These are phyloP conservation scores for Petrea volubilis DNA, from an alignment of 257 asterid genomes.

Conservation along the genomic window DNA sequence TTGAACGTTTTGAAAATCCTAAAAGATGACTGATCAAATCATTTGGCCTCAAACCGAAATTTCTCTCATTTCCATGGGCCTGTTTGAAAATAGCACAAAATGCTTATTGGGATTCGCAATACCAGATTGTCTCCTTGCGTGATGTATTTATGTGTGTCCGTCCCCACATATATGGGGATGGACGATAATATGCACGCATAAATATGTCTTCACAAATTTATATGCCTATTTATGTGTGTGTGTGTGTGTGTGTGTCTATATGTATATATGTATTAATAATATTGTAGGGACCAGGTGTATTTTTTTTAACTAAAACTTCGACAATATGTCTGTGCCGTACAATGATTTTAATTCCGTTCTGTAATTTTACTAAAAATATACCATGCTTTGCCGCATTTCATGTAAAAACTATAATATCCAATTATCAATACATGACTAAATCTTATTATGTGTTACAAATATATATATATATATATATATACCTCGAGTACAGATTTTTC, in stretches of 20 bases:
- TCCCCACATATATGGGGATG: not conserved
- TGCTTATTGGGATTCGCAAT: constrained; percentile 22
- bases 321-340: not conserved
- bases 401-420: not conserved
- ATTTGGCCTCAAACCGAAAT: not conserved
- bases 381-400: not conserved
- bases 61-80: not conserved
- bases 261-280: too few relatives aligned
- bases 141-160: not conserved
- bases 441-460: too few relatives aligned
- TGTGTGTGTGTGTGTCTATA: not conserved
- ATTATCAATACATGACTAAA: not conserved
- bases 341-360: not conserved
- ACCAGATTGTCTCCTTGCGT: not conserved
- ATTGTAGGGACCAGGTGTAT: too few relatives aligned
- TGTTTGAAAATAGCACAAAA: not conserved
- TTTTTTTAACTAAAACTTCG: not conserved
- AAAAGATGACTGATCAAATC: not conserved
- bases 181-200: not conserved
- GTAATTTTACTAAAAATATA: not conserved
- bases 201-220: not conserved
- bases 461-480: too few relatives aligned
- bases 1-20: too few relatives aligned
- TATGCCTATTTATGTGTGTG: too few relatives aligned
- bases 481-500: too few relatives aligned